Evolutionary conservation across 2,329 filamentous ascomycete species (phyloP).

Genomic region (Ilyonectria mors-panacis): DNA sequence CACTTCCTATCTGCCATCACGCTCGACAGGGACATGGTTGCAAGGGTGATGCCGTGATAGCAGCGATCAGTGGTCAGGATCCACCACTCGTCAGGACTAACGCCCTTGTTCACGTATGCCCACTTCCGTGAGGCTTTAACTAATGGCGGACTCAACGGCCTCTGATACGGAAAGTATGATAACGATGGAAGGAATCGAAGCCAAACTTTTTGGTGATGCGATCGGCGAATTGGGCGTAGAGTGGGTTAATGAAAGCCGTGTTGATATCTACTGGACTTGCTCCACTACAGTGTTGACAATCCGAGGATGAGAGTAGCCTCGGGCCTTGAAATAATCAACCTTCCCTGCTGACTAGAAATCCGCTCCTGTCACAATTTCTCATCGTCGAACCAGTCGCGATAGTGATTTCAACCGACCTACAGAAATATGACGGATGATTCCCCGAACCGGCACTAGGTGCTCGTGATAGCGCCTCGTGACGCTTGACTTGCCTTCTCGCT

Average conservation of each 20-base stretch:
- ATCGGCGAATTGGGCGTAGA: conserved; percentile 28
- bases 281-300: conserved; percentile 24
- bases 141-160: conserved; percentile 31
- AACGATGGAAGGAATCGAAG: conserved; percentile 16
- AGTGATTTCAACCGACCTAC: neutral
- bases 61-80: conserved; percentile 24
- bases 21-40: conserved; percentile 27
- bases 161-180: conserved; percentile 27
- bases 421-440: too few relatives aligned
- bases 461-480: too few relatives aligned
- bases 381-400: neutral
- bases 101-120: conserved; percentile 28
- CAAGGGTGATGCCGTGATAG: conserved; percentile 27
- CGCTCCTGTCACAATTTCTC: conserved; percentile 11
- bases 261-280: conserved; percentile 24
- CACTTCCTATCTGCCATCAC: conserved; percentile 17
- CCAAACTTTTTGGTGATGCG: conserved; percentile 33
- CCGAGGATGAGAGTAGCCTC: conserved; percentile 23
- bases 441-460: too few relatives aligned
- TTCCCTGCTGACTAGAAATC: conserved; percentile 20
- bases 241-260: conserved; percentile 26
- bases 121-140: conserved; percentile 36
- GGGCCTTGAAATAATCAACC: too few relatives aligned
- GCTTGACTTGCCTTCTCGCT: too few relatives aligned
- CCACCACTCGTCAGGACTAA: conserved; percentile 19